Base-by-base conservation (phyloP, 495 filamentous ascomycete genomes). In the Penicillium roqueforti region DNA sequence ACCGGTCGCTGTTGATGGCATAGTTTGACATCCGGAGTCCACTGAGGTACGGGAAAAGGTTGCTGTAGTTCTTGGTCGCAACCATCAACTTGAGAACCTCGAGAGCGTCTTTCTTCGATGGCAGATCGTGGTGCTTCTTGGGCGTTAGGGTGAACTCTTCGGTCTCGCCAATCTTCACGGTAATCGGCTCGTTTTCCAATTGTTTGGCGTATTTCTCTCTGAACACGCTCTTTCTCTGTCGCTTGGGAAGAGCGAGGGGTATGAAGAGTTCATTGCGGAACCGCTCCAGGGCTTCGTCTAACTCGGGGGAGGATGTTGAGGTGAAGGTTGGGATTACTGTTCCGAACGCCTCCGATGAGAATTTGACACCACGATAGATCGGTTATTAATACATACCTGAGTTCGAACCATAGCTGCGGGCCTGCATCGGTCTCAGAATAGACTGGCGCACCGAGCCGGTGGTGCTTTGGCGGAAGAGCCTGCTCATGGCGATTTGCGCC, bases 241-340 rank as follows among this genome's bases (percentile, higher is more conserved):
- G 71, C 11, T 54, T 45, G n/a, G 71, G 60, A 3, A 92, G 80
- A 58, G 82, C 81, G 7, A 70, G 59, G 1, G 86, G 85, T 13
- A 90, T 76, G 67, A 92, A 83, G 62, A 87, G 70, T 42, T 84
- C 75, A 53, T 78, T 60, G 53, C 84, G 83, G 68, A 87, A 79
- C n/a, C 60, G 72, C 50, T 65, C 53, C 53, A 87, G 78, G 25
- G 74, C 65, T 36, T 68, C 53, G 56, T 84, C 72, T 51, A 86
- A 69, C 59, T 83, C 71, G 31, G 70, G 52, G 48, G 75, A 76
- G 28, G 75, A 75, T n/a, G 76, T 78, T n/a, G 73, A 60, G 4
- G 60, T 48, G 60, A 85, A 83, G 13, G 52, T 65, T 8, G 80
- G 82, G 8, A 85, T 66, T 28, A 66, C 71, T 75, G 18, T 51